Base-by-base conservation (phyloP, 2,329 filamentous ascomycete species). In the Cercospora nicotianae region DNA sequence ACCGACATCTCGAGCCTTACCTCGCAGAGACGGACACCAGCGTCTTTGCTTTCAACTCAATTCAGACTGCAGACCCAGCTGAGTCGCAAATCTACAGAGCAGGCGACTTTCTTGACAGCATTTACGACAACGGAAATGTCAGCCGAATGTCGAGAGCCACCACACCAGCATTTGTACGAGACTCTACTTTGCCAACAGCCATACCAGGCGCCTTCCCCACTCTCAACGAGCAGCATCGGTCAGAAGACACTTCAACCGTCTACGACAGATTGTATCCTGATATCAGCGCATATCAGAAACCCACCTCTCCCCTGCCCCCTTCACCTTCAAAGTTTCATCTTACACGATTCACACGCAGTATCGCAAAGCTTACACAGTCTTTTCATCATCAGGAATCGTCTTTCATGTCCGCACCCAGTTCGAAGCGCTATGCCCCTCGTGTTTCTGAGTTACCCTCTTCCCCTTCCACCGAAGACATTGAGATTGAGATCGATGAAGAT, bases 11-110 rank as follows among this genome's bases (percentile, higher is more conserved):
- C 61, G 88, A 88, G 67, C 82, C 87, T 18, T 91, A 89, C 67
- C 87, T 96, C 64, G 87, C 91, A 72, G 88, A 91, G 60, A 79
- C 80, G 10, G 79, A 81, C 60, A 78, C 78, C 3, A 85, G 87
- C 13, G 84, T 88, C 1, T 81, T 86, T 1, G 85, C 91, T 5
- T 89, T 95, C 71, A 85, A 90, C 0, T 94, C 93, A 1, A 84
- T 97, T 12, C 87, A 88, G 63, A 86, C 88, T 2, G 90, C 91
- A 45, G 94, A 98, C 79, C 82, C 89, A 0, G 94, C 93, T 1
- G 94, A 98, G 78, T 91, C 92, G 5, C 86, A 89, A 65, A 83
- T 98, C 45, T 88, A 90, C 72, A 85, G 90, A 0, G 93, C 93
- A 2, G 83, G 89, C 2, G 83, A 87, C 16, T 97, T 94, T 78